A percentile compares a stretch with the other conserved stretches of the same genome.
Conservation (phyloP, 768 basidiomycete genomes). For the Mycena venus region DNA sequence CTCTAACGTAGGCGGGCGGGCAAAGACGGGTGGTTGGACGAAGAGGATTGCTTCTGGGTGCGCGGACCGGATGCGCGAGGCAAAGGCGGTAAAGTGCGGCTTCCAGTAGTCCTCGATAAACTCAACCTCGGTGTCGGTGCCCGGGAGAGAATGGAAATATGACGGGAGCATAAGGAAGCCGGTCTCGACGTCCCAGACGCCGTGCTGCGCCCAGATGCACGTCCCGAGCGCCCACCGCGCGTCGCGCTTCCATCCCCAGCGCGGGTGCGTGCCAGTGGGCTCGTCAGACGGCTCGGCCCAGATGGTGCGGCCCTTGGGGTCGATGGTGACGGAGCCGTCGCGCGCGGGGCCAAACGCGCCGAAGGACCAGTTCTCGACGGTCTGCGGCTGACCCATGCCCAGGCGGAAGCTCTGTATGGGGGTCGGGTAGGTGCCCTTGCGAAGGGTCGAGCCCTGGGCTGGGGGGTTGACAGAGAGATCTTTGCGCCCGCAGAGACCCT, state of each 20-base stretch:
- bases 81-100: conserved; percentile 73
- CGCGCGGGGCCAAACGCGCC: conserved; percentile 81
- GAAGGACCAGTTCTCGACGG: conserved; percentile 88
- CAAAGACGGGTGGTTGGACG: conserved; percentile 93
- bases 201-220: conserved; percentile 91
- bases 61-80: conserved; percentile 67
- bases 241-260: conserved; percentile 90
- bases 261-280: conserved; percentile 66
- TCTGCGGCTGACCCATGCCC: conserved; percentile 89
- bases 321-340: conserved; percentile 82
- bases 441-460: conserved; percentile 78
- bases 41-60: conserved; percentile 93
- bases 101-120: conserved; percentile 88
- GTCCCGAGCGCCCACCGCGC: conserved; percentile 78
- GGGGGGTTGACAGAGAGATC: conserved; percentile 77
- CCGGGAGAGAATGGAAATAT: conserved; percentile 76
- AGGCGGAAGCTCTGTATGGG: conserved; percentile 87
- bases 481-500: conserved; percentile 79
- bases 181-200: conserved; percentile 86
- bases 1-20: conserved; percentile 74
- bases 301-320: conserved; percentile 83
- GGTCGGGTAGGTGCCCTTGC: conserved; percentile 90
- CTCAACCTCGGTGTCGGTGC: conserved; percentile 61
- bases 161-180: conserved; percentile 76
- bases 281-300: conserved; percentile 74